phyloP scores from a whole-genome alignment of 345 rosid species.

The Rubroshorea leprosula region DNA sequence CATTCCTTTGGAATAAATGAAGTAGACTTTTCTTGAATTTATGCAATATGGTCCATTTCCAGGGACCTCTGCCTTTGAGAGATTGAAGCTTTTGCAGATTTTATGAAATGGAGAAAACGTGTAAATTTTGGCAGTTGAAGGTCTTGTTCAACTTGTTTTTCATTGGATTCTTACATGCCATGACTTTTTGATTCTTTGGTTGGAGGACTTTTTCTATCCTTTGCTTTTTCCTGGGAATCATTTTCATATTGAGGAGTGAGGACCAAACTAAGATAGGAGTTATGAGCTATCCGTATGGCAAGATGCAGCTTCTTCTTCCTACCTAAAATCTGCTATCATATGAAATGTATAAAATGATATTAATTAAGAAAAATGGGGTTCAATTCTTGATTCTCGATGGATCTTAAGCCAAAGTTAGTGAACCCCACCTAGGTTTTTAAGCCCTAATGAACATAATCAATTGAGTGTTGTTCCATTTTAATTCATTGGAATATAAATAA shows the following conservation, averaged over 20 bases:
- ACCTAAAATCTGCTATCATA: slow-evolving; percentile 3
- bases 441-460: slow-evolving; percentile 16
- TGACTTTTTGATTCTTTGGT: slow-evolving; percentile 2
- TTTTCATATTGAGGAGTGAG: slow-evolving; percentile 2
- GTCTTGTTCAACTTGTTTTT: slow-evolving; percentile 26
- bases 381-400: not conserved
- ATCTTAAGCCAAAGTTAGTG: slow-evolving; percentile 4
- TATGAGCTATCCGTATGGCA: slow-evolving; percentile 3
- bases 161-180: slow-evolving; percentile 39
- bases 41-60: not conserved
- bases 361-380: not conserved
- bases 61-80: not conserved
- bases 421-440: slow-evolving; percentile 21
- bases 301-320: not conserved
- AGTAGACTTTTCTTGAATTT: not conserved
- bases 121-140: slow-evolving; percentile 22
- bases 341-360: not conserved
- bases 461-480: slow-evolving; percentile 8
- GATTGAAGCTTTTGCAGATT: not conserved
- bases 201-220: not conserved
- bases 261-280: slow-evolving; percentile 3
- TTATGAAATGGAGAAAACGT: not conserved
- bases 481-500: not conserved
- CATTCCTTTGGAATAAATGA: no score
- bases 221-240: not conserved